These are phyloP conservation scores for Colletotrichum camelliae DNA, from an alignment of 2,329 filamentous ascomycete species.

Conservation along the genomic window DNA sequence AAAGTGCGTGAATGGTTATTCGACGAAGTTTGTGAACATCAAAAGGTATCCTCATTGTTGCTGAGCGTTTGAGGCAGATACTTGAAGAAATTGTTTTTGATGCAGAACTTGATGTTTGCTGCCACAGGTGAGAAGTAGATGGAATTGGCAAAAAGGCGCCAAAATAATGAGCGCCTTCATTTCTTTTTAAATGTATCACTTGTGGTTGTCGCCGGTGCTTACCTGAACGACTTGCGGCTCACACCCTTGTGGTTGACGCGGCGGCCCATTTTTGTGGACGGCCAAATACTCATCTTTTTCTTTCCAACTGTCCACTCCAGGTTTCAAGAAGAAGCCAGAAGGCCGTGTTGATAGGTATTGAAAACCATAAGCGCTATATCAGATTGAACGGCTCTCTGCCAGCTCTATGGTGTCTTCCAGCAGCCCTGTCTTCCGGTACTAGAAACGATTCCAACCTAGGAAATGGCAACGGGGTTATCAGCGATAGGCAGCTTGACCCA, in stretches of 20 bases:
- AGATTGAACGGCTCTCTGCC: too few relatives aligned
- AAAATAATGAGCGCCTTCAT: background rate
- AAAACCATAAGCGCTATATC: too few relatives aligned
- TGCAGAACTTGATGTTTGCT: background rate
- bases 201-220: background rate
- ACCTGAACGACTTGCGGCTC: background rate
- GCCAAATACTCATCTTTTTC: background rate
- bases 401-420: too few relatives aligned
- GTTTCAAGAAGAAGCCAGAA: background rate
- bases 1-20: accelerated
- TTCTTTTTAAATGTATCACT: background rate
- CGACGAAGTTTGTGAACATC: too few relatives aligned
- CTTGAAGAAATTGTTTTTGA: accelerated
- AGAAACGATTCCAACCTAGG: too few relatives aligned
- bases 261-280: background rate
- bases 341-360: too few relatives aligned
- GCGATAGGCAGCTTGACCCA: background rate
- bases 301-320: background rate
- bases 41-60: background rate
- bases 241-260: background rate
- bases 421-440: too few relatives aligned
- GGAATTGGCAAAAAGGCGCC: accelerated
- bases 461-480: too few relatives aligned
- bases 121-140: background rate
- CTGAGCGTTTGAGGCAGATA: background rate